A percentile compares a stretch with the other conserved stretches of the same genome.
Conservation (phyloP, 2,329 filamentous ascomycete species). For the Apiospora malaysiana region DNA sequence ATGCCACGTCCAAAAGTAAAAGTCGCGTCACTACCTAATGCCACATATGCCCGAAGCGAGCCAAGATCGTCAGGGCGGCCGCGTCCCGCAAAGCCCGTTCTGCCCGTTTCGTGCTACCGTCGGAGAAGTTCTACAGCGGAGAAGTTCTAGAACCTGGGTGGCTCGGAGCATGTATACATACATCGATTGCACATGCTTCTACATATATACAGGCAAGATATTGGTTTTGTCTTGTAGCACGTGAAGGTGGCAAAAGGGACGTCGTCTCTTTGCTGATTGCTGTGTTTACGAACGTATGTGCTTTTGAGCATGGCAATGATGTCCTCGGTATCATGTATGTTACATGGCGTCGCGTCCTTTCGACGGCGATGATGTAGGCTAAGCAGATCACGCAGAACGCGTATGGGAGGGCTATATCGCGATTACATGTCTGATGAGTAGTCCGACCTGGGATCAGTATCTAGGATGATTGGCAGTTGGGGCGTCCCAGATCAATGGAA, state of each 20-base stretch:
- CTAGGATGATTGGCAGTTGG: too few relatives aligned
- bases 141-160: background rate
- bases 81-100: background rate
- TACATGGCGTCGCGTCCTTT: too few relatives aligned
- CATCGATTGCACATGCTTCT: too few relatives aligned
- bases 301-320: too few relatives aligned
- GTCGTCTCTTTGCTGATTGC: background rate
- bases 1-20: background rate
- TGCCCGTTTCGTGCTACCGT: background rate
- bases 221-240: background rate
- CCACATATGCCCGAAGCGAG: background rate
- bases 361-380: too few relatives aligned
- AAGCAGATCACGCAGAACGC: too few relatives aligned
- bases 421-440: too few relatives aligned
- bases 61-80: conserved; percentile 5
- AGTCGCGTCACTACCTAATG: background rate
- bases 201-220: background rate
- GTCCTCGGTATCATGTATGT: too few relatives aligned
- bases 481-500: conserved; percentile 4
- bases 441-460: too few relatives aligned
- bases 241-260: background rate
- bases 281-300: too few relatives aligned
- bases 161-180: background rate
- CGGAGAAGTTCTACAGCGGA: background rate
- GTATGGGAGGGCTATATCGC: too few relatives aligned